Base-by-base conservation (phyloP, 2,329 filamentous ascomycete genomes). In the Cladobotryum mycophilum region DNA sequence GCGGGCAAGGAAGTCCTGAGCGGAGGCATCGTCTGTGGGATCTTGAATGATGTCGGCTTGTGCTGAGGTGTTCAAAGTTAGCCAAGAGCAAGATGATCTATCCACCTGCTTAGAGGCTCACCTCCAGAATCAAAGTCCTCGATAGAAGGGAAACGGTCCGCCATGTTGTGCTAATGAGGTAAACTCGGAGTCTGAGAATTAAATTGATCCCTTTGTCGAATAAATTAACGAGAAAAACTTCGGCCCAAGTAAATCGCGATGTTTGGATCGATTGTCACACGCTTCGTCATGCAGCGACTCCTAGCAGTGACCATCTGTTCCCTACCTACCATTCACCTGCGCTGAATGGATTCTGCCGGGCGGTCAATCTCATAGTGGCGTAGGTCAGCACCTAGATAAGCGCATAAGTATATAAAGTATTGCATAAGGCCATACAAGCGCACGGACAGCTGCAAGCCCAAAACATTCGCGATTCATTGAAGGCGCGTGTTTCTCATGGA, bases 1-100 rank as follows among this genome's bases (percentile, higher is more conserved):
- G 60, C 92, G 88, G 56, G 88, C 84, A 45, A 97, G 82, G 69
- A 99, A 97, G 70, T 96, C 89, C 64, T 89, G 84, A 55, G 81
- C 76, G 33, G 85, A 84, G 30, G 80, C 75, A 9, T 78, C 74
- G 55, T 75, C 78, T 55, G 78, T 75, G 36, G 81, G 69, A 50
- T 74, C 76, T 70, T 76, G 79, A 65, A 78, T 76, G 65, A 78
- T 76, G 58, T 82, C 81, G 50, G 85, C 85, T 72, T 88, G 84
- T 64, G 84, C 88, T 86, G 70, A 56, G 52, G 33, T 33, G 12
- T 35, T 17, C 38, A 20, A 41, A n/a, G 48, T 51, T 41, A 49
- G 40, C 40, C 41, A 34, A 30, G 14, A 42, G 36, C 34, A 36
- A 45, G 49, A 53, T 56, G 30, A 36, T 18, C 45, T 48, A 25